phyloP scores from a whole-genome alignment of 2,329 filamentous ascomycete species.

The Diaporthe sp. region DNA sequence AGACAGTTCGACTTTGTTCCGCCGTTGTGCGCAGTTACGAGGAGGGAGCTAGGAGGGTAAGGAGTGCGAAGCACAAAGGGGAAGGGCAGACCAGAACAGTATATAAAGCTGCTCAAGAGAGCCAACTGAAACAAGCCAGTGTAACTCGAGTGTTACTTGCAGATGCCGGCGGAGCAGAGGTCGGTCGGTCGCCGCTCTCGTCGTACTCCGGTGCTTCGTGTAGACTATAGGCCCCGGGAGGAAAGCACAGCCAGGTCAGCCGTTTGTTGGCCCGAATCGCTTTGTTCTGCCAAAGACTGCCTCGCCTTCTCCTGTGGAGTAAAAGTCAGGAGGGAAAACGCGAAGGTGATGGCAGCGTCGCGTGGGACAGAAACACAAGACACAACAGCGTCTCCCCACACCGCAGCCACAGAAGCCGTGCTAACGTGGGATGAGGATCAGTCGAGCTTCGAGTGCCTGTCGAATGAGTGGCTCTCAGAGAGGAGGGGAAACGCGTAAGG shows the following conservation, averaged over 20 bases:
- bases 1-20: constrained; percentile 45
- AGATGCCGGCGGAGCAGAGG: constrained; percentile 37
- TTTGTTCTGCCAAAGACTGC: constrained; percentile 19
- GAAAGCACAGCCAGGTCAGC: constrained; percentile 27
- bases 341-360: constrained; percentile 34
- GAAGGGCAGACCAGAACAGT: constrained; percentile 40
- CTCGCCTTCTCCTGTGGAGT: constrained; percentile 15
- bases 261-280: constrained; percentile 3
- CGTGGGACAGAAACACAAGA: constrained; percentile 37
- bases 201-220: constrained; percentile 37
- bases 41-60: constrained; percentile 41
- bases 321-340: constrained; percentile 12
- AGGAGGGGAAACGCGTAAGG: neutral
- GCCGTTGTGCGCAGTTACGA: constrained; percentile 44
- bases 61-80: constrained; percentile 36
- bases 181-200: constrained; percentile 42
- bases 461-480: neutral
- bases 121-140: constrained; percentile 43
- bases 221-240: constrained; percentile 8
- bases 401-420: constrained; percentile 33
- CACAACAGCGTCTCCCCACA: constrained; percentile 38
- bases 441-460: constrained; percentile 3
- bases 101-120: constrained; percentile 41
- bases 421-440: constrained; percentile 25
- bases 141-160: constrained; percentile 40